Conservation (phyloP, 176 grass and related monocot species). For the Oryza rufipogon region DNA sequence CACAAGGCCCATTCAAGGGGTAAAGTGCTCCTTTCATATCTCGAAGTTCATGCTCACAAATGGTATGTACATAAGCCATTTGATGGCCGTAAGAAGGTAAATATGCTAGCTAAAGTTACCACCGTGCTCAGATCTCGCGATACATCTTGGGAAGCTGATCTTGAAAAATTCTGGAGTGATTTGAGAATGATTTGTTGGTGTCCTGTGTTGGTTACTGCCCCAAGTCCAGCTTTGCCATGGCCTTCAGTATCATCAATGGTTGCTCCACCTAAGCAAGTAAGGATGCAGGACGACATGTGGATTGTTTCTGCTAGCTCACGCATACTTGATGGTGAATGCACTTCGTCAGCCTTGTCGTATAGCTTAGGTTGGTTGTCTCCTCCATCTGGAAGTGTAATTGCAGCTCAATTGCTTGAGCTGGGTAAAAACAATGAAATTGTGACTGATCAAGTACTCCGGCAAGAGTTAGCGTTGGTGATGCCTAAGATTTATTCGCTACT, state of each 20-base stretch:
- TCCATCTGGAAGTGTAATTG: conserved; percentile 93
- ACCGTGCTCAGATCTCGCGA: conserved; percentile 65
- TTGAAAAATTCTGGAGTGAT: conserved; percentile 88
- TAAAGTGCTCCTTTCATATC: conserved; percentile 91
- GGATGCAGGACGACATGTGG: conserved; percentile 93
- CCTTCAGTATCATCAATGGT: conserved; percentile 83
- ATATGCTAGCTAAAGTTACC: conserved; percentile 85
- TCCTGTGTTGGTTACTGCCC: conserved; percentile 77
- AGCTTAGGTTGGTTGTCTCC: conserved; percentile 85
- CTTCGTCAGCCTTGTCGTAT: conserved; percentile 78
- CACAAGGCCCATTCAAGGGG: conserved; percentile 82
- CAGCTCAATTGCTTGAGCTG: conserved; percentile 93
- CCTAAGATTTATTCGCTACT: conserved; percentile 92
- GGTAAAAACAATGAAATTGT: conserved; percentile 98
- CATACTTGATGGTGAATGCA: conserved; percentile 95
- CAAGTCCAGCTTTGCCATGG: conserved; percentile 86
- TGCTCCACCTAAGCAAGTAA: conserved; percentile 93
- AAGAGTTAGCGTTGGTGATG: conserved; percentile 93
- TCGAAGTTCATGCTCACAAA: conserved; percentile 88
- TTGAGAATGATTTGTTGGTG: conserved; percentile 98
- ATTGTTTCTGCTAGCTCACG: conserved; percentile 92
- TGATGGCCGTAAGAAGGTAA: conserved; percentile 71
- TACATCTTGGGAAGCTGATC: conserved; percentile 67
- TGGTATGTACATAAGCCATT: conserved; percentile 63
- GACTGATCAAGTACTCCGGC: conserved; percentile 74